phyloP scores from a whole-genome alignment of 306 rosid genomes.

The Cicer pinnatifidum region DNA sequence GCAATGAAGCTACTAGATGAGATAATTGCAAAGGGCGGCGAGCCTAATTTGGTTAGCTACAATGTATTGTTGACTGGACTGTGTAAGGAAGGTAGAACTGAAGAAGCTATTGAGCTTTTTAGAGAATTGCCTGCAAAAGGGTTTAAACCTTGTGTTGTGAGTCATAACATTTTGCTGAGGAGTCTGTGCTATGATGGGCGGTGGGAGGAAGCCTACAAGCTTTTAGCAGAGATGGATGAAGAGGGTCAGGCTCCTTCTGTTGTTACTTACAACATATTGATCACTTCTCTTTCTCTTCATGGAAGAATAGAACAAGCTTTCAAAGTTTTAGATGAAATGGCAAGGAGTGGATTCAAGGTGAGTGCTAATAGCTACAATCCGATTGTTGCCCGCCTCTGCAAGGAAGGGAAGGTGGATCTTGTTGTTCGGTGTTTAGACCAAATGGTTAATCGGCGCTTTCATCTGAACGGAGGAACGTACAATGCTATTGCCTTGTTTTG shows the following conservation, averaged over 20 bases:
- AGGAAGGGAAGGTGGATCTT: constrained; percentile 70
- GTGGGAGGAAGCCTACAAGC: constrained; percentile 86
- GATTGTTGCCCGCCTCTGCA: constrained; percentile 68
- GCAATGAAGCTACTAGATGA: constrained; percentile 74
- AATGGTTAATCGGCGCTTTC: constrained; percentile 63
- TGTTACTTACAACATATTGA: constrained; percentile 77
- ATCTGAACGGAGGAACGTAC: constrained; percentile 78
- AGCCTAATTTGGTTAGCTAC: constrained; percentile 81
- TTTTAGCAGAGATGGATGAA: constrained; percentile 77
- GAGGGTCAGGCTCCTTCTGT: constrained; percentile 65
- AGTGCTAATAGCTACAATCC: constrained; percentile 88
- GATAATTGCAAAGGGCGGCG: constrained; percentile 83
- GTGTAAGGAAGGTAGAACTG: constrained; percentile 90
- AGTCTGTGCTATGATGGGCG: constrained; percentile 70
- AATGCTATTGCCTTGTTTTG: constrained; percentile 83
- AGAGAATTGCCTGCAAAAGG: constrained; percentile 76
- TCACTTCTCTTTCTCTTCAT: constrained; percentile 71
- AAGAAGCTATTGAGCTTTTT: constrained; percentile 76
- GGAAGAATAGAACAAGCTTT: constrained; percentile 83
- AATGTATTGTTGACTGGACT: constrained; percentile 84
- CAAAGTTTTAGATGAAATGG: constrained; percentile 81
- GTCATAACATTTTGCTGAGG: constrained; percentile 82
- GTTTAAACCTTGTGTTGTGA: constrained; percentile 79
- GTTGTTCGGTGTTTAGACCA: constrained; percentile 72
- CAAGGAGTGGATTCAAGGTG: constrained; percentile 60